Percentiles rank a stretch among this genome's conserved stretches.
Conservation (phyloP, 1,284 basidiomycete genomes). For the Puccinia hordei region DNA sequence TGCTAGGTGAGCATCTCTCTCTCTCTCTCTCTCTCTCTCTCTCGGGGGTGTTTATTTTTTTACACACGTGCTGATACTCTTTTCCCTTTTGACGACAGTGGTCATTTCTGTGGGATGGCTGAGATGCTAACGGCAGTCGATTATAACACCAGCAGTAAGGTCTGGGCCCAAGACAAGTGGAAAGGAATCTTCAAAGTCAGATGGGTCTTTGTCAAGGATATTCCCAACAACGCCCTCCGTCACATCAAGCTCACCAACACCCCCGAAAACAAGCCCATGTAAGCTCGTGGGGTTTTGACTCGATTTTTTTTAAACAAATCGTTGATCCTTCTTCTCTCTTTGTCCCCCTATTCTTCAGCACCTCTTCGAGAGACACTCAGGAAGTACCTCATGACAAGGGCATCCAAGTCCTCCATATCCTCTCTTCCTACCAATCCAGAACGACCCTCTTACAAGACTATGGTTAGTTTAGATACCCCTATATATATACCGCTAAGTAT, state of each 20-base stretch:
- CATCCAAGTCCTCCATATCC: conserved; percentile 89
- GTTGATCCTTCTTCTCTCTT: conserved; percentile 67
- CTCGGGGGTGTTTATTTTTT: conserved; percentile 3
- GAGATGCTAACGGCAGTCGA: conserved; percentile 90
- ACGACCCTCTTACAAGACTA: conserved; percentile 80
- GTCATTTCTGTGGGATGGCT: conserved; percentile 95
- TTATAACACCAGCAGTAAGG: conserved; percentile 80
- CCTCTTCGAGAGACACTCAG: conserved; percentile 67
- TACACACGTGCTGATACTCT: background rate
- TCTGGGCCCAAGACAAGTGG: conserved; percentile 98
- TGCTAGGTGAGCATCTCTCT: conserved; percentile 65
- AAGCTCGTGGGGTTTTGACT: too few species aligned
- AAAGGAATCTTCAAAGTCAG: conserved; percentile 93
- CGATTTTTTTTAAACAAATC: too few species aligned
- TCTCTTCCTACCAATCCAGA: conserved; percentile 83
- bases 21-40: background rate
- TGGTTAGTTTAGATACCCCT: conserved; percentile 6
- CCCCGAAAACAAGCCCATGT: conserved; percentile 88
- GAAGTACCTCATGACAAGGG: conserved; percentile 90
- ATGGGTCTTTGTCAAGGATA: conserved; percentile 93
- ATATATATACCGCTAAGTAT: background rate
- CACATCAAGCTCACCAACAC: conserved; percentile 76
- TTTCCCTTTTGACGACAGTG: conserved; percentile 62
- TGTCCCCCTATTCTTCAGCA: conserved; percentile 62
- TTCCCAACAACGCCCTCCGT: conserved; percentile 79